Percentiles rank a stretch among this genome's conserved stretches.
Conservation (phyloP, 2,329 filamentous ascomycete species). For the Alternaria sp. region DNA sequence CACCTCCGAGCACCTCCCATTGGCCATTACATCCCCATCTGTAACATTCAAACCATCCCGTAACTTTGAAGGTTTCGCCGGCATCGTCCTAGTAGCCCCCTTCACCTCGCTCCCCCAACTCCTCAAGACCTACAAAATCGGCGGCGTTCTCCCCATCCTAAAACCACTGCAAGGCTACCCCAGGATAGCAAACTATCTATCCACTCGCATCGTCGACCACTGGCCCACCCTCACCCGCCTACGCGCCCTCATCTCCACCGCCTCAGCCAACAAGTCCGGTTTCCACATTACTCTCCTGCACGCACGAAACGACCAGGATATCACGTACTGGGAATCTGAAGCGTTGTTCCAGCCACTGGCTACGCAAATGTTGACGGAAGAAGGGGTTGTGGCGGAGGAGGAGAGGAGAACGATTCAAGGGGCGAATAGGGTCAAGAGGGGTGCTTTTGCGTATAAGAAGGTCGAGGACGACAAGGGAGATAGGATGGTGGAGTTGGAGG, state of each 20-base stretch:
- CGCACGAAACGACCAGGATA: constrained; percentile 80
- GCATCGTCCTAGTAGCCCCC: constrained; percentile 77
- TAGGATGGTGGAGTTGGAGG: constrained; percentile 49
- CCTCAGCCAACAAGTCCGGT: neutral
- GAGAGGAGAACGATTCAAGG: constrained; percentile 42
- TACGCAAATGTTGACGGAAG: constrained; percentile 36
- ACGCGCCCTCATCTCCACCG: constrained; percentile 51
- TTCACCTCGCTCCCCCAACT: constrained; percentile 79
- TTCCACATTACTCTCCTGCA: constrained; percentile 71
- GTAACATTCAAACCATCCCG: neutral
- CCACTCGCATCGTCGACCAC: constrained; percentile 72
- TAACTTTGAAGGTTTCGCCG: constrained; percentile 68
- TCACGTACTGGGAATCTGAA: constrained; percentile 72
- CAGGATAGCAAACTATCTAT: constrained; percentile 65
- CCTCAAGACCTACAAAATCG: constrained; percentile 77
- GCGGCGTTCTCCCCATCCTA: constrained; percentile 80
- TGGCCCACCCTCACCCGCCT: constrained; percentile 79
- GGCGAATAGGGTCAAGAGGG: constrained; percentile 38
- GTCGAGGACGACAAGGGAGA: constrained; percentile 36
- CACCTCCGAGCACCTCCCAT: constrained; percentile 17
- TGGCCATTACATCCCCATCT: constrained; percentile 32
- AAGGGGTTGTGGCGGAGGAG: constrained; percentile 29
- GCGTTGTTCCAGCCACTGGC: constrained; percentile 37
- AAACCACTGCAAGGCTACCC: constrained; percentile 74
- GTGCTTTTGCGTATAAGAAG: constrained; percentile 45